phyloP scores from a whole-genome alignment of 139 green algal genomes.

The Zygnema cylindricum region DNA sequence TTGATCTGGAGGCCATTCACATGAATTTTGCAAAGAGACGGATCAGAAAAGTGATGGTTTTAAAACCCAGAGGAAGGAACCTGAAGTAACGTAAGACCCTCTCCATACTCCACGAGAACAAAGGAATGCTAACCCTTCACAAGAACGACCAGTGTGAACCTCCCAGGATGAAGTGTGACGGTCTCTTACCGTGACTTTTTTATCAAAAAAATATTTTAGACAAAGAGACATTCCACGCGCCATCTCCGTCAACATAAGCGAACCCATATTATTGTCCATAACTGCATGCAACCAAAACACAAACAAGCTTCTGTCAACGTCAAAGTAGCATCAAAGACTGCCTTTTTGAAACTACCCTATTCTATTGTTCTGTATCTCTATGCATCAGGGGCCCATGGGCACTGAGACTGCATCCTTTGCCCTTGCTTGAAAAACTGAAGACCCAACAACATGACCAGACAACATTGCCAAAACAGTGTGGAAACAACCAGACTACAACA shows the following conservation, averaged over 20 bases:
- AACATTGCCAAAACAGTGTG: not conserved
- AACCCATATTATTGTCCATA: conserved; percentile 89
- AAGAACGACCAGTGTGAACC: too few species aligned
- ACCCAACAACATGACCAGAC: not conserved
- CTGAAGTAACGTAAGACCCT: too few species aligned
- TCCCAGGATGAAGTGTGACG: too few species aligned
- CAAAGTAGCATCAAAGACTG: not conserved
- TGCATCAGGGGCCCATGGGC: not conserved
- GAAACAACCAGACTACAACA: not conserved
- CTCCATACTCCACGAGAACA: too few species aligned
- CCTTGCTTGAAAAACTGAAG: not conserved
- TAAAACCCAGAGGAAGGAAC: too few species aligned
- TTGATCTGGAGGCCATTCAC: too few species aligned
- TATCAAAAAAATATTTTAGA: conserved; percentile 96
- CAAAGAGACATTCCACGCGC: conserved; percentile 87
- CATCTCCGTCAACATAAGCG: conserved; percentile 97
- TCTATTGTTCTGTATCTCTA: not conserved
- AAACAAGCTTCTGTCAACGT: not conserved
- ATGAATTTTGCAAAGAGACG: not conserved
- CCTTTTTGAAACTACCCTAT: not conserved
- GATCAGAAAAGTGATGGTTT: too few species aligned
- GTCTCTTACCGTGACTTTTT: conserved; percentile 86
- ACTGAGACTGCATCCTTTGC: not conserved
- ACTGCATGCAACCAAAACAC: conserved; percentile 63
- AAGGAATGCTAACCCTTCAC: too few species aligned